Base-by-base conservation (phyloP, 257 asterid genomes). In the Lithospermum erythrorhizon region DNA sequence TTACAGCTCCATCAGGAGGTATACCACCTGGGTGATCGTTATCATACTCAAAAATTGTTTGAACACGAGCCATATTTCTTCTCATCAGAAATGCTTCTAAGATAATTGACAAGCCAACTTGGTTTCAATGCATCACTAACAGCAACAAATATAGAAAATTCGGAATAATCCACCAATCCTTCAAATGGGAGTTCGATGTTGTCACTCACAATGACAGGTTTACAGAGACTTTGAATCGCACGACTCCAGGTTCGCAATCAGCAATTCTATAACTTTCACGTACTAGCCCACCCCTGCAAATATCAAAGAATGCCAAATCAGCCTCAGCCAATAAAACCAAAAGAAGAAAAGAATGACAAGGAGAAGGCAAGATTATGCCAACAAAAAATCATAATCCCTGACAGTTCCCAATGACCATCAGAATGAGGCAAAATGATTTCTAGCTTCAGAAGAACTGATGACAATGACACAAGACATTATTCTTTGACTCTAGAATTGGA, bases 221-320 rank as follows among this genome's bases (percentile, higher is more conserved):
- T 87, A 63, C 98, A 90, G 57, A 90, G 94, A 67, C 98, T 90
- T 71, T 85, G 98, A 59, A 90, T 68, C 68, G 96, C 96, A 71
- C 63, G 27, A 87, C 91, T 60, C 80, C 72, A 24, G 87, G 85
- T 67, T 81, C 94, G 30, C 71, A 54, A 79, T 67, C 63, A 90
- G 68, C 61, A 85, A 69, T 63, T 87, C 98, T 95, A 90, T 65
- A 90, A 58, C 59, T 90, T 90, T 85, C 98, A 23, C 96, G 89
- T 73, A 87, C 79, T 5, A 87, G 76, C 32, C 98, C 98, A 18
- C 95, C 94, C 94, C 98, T 90, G 67, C 11, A 61, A 58, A 53
- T 35, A 35, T 35, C 45, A 35, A n/a, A 57, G 41, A 49, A 32
- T 22, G 49, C 2, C 49, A 41, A 35, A 35, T 35, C 45, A 35